A percentile compares a stretch with the other conserved stretches of the same genome.
Evolutionary conservation across 2,329 filamentous ascomycete genomes (phyloP).

Genomic region (Aspergillus ochraceus): DNA sequence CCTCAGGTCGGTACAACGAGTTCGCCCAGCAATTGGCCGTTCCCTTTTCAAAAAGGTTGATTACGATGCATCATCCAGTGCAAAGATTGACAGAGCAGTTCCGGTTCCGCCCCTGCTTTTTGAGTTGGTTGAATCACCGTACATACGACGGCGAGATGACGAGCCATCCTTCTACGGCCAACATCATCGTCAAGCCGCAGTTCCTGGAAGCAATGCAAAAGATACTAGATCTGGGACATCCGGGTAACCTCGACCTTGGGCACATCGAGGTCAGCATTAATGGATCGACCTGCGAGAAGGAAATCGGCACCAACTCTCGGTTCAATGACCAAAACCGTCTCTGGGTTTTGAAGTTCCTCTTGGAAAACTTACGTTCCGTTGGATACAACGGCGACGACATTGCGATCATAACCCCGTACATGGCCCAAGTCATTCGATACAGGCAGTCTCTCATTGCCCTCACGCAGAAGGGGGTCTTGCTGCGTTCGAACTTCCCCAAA

Average conservation of each 20-base stretch:
- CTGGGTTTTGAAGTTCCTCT: background rate
- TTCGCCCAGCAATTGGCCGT: no score
- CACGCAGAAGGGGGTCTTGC: background rate
- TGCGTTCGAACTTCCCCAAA: background rate
- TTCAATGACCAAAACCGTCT: background rate
- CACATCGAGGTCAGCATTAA: background rate
- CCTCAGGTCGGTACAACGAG: no score
- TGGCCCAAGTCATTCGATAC: background rate
- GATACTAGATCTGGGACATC: background rate
- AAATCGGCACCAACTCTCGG: background rate
- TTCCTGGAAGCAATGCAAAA: background rate
- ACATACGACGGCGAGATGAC: background rate
- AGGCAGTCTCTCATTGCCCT: background rate
- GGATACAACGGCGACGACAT: background rate
- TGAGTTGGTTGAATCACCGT: background rate
- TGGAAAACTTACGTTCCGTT: background rate
- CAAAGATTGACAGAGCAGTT: background rate
- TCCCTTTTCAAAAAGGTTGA: no score
- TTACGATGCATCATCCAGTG: background rate
- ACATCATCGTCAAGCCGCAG: background rate
- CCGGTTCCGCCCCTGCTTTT: background rate
- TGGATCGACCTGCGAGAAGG: background rate
- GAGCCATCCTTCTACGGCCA: background rate
- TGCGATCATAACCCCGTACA: background rate
- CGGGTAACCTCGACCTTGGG: background rate